phyloP scores from a whole-genome alignment of 2,329 filamentous ascomycete species.

The Monosporascus ibericus region DNA sequence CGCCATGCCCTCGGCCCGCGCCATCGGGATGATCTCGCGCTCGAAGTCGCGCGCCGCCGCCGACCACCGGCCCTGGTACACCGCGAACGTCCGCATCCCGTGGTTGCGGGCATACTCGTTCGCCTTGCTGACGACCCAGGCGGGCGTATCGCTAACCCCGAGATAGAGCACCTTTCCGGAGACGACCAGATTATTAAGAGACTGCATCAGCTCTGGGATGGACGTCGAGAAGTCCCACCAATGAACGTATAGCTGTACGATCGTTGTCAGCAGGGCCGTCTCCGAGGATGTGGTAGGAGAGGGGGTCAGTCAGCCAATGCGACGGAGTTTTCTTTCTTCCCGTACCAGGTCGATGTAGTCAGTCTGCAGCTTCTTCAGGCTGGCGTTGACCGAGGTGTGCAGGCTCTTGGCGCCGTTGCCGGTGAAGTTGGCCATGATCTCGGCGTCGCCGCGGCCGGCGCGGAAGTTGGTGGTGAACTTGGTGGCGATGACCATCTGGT shows the following conservation, averaged over 20 bases:
- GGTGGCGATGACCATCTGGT: constrained; percentile 65
- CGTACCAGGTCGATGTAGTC: constrained; percentile 61
- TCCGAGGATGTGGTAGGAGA: too few species aligned
- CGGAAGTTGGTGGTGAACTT: constrained; percentile 60
- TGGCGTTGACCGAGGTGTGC: constrained; percentile 47
- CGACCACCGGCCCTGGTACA: constrained; percentile 63
- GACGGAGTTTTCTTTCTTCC: constrained; percentile 2
- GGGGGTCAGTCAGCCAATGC: neutral
- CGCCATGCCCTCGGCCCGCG: constrained; percentile 53
- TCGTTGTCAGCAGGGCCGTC: too few species aligned
- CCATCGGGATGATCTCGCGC: constrained; percentile 65
- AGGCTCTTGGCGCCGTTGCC: constrained; percentile 61
- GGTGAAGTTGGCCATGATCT: constrained; percentile 44
- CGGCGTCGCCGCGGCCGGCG: constrained; percentile 29
- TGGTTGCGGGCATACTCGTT: constrained; percentile 66
- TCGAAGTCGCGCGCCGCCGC: constrained; percentile 61
- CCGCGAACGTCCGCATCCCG: constrained; percentile 62
- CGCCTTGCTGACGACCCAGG: constrained; percentile 61
- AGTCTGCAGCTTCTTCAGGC: constrained; percentile 56
- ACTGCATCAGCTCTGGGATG: constrained; percentile 63
- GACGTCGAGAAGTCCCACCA: constrained; percentile 65
- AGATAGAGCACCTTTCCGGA: constrained; percentile 62
- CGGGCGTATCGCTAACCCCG: constrained; percentile 62
- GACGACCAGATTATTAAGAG: constrained; percentile 53
- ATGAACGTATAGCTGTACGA: constrained; percentile 48